Evolutionary conservation across 768 basidiomycete genomes (phyloP).

Genomic region (Agaricus bisporus): DNA sequence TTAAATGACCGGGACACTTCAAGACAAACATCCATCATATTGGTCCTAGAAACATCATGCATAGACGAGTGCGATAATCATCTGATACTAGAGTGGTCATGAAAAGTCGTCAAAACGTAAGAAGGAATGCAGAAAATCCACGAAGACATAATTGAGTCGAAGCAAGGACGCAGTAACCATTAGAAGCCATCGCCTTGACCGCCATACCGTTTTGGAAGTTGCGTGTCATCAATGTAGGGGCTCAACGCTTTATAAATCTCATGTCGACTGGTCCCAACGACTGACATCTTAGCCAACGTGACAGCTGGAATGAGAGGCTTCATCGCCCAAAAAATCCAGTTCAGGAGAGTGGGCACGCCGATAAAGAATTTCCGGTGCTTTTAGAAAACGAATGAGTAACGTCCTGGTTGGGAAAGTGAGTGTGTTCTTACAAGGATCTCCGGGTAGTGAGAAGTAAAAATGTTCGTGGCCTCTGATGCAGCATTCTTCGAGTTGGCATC

Average conservation of each 20-base stretch:
- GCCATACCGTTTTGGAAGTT: constrained; percentile 70
- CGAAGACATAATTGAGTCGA: background rate
- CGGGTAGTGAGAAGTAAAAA: constrained; percentile 75
- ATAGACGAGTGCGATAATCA: no score
- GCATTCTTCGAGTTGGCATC: constrained; percentile 74
- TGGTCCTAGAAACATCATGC: no score
- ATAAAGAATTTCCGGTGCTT: constrained; percentile 75
- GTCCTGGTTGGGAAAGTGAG: background rate
- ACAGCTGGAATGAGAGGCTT: constrained; percentile 65
- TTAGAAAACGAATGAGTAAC: constrained; percentile 19
- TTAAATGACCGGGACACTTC: background rate
- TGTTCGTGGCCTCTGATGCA: constrained; percentile 64
- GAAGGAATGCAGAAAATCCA: background rate
- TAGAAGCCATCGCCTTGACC: constrained; percentile 55
- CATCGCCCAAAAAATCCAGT: constrained; percentile 84
- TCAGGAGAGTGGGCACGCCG: constrained; percentile 69
- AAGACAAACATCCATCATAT: background rate
- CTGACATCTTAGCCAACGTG: constrained; percentile 77
- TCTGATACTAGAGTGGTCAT: no score
- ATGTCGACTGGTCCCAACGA: constrained; percentile 61
- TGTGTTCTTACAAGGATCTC: constrained; percentile 56
- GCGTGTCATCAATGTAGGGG: constrained; percentile 44
- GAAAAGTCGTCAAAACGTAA: no score
- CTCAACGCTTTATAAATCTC: constrained; percentile 55
- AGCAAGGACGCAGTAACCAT: background rate